These are phyloP conservation scores for Cucurbita moschata DNA, from an alignment of 306 rosid species.

Conservation along the genomic window DNA sequence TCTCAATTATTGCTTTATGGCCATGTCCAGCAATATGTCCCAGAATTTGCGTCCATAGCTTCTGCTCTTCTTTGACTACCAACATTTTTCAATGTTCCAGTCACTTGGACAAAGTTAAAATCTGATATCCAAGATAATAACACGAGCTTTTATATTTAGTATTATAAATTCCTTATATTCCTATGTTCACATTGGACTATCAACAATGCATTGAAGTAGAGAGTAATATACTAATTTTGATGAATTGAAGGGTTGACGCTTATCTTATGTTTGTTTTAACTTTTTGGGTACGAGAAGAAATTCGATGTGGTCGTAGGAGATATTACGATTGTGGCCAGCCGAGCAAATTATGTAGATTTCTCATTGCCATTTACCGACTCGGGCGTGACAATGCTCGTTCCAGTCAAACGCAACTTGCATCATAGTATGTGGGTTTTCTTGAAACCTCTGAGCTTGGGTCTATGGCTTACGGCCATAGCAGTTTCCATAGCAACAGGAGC, in stretches of 20 bases:
- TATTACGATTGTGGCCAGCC: slow-evolving; percentile 22
- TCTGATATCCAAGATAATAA: background rate
- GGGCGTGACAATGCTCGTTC: slow-evolving; percentile 26
- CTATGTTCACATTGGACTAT: background rate
- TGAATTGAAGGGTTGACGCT: background rate
- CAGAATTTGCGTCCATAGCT: background rate
- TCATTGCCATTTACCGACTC: slow-evolving; percentile 26
- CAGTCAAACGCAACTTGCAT: slow-evolving; percentile 5
- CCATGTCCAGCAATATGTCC: background rate
- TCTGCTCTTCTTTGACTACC: background rate
- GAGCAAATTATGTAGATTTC: slow-evolving; percentile 25
- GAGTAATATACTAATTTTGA: background rate
- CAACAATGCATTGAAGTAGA: background rate
- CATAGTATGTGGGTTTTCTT: slow-evolving; percentile 30
- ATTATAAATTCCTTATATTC: background rate
- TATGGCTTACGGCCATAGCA: slow-evolving; percentile 19
- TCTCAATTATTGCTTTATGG: background rate
- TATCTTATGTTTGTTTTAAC: background rate
- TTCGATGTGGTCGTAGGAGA: slow-evolving; percentile 32
- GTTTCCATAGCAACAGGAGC: slow-evolving; percentile 18
- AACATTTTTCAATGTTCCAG: background rate
- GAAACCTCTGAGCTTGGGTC: slow-evolving; percentile 24
- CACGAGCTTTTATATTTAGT: background rate
- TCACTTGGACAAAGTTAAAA: background rate
- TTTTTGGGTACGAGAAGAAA: background rate